Conservation (phyloP, 2,329 filamentous ascomycete species). For the Ceratocystis destructans region DNA sequence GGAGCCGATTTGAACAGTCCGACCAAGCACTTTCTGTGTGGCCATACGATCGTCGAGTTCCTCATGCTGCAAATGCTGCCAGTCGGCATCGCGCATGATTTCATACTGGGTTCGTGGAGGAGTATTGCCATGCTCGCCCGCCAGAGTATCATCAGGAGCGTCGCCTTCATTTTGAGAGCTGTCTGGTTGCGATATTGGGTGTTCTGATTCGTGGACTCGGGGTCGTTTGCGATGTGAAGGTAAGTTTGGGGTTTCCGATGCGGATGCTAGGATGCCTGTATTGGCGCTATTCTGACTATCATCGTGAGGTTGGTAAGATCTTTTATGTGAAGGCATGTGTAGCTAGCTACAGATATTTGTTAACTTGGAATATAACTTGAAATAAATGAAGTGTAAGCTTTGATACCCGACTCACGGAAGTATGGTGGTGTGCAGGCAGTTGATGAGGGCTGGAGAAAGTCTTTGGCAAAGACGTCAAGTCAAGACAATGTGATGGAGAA, state of each 20-base stretch:
- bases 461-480: no score
- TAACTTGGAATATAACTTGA: background rate
- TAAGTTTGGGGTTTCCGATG: background rate
- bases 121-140: slow-evolving; percentile 25
- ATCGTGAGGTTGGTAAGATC: slow-evolving; percentile 7
- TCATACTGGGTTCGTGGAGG: slow-evolving; percentile 49
- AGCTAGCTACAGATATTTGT: background rate
- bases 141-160: slow-evolving; percentile 24
- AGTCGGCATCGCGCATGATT: slow-evolving; percentile 44
- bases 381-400: background rate
- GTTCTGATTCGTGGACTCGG: background rate
- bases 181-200: background rate
- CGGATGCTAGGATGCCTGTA: background rate
- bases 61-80: slow-evolving; percentile 41
- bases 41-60: slow-evolving; percentile 49
- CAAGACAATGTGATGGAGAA: no score
- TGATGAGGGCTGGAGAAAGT: no score
- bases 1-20: slow-evolving; percentile 33
- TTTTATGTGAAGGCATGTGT: slow-evolving; percentile 7
- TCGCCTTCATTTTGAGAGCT: background rate
- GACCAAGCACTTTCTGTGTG: slow-evolving; percentile 42
- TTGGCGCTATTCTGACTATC: slow-evolving; percentile 18
- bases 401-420: background rate
- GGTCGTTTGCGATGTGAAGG: slow-evolving; percentile 7
- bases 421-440: no score